Evolutionary conservation across 2,329 filamentous ascomycete genomes (phyloP).

Genomic region (Graphilbum ipis-grandicollis): DNA sequence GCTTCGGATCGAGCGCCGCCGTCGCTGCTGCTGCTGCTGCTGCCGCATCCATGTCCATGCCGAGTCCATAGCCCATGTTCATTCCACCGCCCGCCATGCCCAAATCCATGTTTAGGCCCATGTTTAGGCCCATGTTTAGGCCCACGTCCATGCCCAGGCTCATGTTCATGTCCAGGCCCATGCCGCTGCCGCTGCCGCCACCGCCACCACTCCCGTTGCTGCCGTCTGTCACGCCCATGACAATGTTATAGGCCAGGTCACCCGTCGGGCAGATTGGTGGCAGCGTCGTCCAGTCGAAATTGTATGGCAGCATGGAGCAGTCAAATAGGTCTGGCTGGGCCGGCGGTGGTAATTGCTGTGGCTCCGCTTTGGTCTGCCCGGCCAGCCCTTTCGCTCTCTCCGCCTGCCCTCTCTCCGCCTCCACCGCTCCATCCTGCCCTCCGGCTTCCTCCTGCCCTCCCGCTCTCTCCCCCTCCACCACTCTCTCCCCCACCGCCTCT

Average conservation of each 20-base stretch:
- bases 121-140: no score
- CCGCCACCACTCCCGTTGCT: constrained; percentile 1
- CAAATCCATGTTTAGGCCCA: neutral
- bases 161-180: neutral
- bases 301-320: constrained; percentile 17
- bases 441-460: no score
- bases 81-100: no score
- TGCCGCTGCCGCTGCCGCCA: constrained; percentile 6
- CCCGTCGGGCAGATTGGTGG: constrained; percentile 38
- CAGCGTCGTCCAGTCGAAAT: constrained; percentile 32
- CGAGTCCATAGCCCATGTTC: no score
- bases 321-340: no score
- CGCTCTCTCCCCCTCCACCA: no score
- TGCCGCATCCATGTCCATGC: neutral
- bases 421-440: no score
- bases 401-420: no score
- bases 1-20: neutral
- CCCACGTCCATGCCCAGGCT: neutral
- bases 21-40: neutral
- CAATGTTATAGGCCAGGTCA: constrained; percentile 39
- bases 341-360: neutral
- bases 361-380: neutral
- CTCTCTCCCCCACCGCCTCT: no score
- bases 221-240: constrained; percentile 23
- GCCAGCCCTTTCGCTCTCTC: no score